phyloP scores from a whole-genome alignment of 2,329 filamentous ascomycete genomes.

The Aaosphaeria pasadenensis region DNA sequence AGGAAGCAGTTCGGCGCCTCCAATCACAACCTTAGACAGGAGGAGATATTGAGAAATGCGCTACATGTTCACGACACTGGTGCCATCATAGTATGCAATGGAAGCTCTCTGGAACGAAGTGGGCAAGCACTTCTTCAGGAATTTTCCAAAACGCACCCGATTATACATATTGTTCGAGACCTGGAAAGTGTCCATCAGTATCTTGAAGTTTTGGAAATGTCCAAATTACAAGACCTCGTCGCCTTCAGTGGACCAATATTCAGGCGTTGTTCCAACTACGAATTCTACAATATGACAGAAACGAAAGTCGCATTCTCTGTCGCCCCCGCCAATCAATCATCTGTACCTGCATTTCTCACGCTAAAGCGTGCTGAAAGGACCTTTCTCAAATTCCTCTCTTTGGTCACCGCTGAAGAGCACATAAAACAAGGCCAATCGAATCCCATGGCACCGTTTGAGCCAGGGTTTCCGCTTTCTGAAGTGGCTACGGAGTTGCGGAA shows the following conservation, averaged over 20 bases:
- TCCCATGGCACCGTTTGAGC: slow-evolving; percentile 55
- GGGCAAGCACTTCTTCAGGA: slow-evolving; percentile 60
- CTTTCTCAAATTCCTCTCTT: slow-evolving; percentile 66
- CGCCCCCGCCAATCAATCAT: slow-evolving; percentile 25
- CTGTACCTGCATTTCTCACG: slow-evolving; percentile 59
- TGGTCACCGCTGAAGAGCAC: slow-evolving; percentile 54
- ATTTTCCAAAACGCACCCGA: slow-evolving; percentile 63
- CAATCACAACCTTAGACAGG: slow-evolving; percentile 63
- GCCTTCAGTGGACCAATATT: slow-evolving; percentile 58
- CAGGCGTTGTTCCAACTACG: slow-evolving; percentile 66
- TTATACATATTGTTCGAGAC: slow-evolving; percentile 69
- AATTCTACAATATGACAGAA: slow-evolving; percentile 74
- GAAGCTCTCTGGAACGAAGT: slow-evolving; percentile 64
- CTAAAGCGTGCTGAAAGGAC: slow-evolving; percentile 67
- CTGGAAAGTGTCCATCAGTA: slow-evolving; percentile 62
- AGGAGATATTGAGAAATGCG: slow-evolving; percentile 59
- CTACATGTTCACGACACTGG: slow-evolving; percentile 58
- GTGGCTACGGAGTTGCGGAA: slow-evolving; percentile 58
- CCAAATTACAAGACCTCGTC: slow-evolving; percentile 58
- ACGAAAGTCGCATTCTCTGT: slow-evolving; percentile 19
- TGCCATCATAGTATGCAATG: slow-evolving; percentile 69
- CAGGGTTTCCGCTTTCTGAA: slow-evolving; percentile 63
- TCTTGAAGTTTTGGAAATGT: slow-evolving; percentile 52
- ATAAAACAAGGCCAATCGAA: slow-evolving; percentile 19
- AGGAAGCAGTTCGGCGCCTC: slow-evolving; percentile 60